A percentile compares a stretch with the other conserved stretches of the same genome.
Evolutionary conservation across 1,139 yeast genomes (phyloP).

Genomic region (Lodderomyces pseudojiufengensis): DNA sequence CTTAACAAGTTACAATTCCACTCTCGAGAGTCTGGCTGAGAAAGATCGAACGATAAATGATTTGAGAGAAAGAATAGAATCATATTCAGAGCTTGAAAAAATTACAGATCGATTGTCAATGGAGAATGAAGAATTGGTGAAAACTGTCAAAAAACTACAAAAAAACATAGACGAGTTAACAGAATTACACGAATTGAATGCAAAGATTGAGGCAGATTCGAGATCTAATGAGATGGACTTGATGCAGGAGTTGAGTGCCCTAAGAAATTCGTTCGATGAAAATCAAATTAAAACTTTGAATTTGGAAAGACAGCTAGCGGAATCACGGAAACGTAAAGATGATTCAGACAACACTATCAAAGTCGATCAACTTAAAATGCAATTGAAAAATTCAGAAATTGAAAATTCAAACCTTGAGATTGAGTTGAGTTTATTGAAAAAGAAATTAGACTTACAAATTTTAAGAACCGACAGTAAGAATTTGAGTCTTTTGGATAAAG

Average conservation of each 20-base stretch:
- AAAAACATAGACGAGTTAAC: conserved; percentile 53
- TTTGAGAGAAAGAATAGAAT: conserved; percentile 31
- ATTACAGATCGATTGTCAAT: conserved; percentile 55
- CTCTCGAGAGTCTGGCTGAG: conserved; percentile 22
- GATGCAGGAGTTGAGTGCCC: too few relatives aligned
- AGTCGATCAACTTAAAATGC: too few relatives aligned
- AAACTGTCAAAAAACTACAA: conserved; percentile 35
- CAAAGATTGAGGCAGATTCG: conserved; percentile 60
- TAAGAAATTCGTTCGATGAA: background rate
- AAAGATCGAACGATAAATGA: conserved; percentile 28
- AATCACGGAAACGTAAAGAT: too few relatives aligned
- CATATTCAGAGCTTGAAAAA: conserved; percentile 39
- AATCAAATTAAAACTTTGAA: too few relatives aligned
- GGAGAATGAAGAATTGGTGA: conserved; percentile 47
- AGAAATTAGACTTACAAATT: too few relatives aligned
- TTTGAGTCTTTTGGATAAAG: too few relatives aligned
- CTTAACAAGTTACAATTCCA: conserved; percentile 13
- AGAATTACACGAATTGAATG: conserved; percentile 56
- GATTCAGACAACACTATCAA: too few relatives aligned
- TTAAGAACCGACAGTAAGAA: too few relatives aligned
- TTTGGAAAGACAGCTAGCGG: too few relatives aligned
- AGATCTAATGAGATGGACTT: conserved; percentile 54
- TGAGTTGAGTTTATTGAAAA: too few relatives aligned
- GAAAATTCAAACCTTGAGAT: too few relatives aligned
- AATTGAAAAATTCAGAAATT: too few relatives aligned